Base-by-base conservation (phyloP, 306 rosid species). In the Rosa chinensis region DNA sequence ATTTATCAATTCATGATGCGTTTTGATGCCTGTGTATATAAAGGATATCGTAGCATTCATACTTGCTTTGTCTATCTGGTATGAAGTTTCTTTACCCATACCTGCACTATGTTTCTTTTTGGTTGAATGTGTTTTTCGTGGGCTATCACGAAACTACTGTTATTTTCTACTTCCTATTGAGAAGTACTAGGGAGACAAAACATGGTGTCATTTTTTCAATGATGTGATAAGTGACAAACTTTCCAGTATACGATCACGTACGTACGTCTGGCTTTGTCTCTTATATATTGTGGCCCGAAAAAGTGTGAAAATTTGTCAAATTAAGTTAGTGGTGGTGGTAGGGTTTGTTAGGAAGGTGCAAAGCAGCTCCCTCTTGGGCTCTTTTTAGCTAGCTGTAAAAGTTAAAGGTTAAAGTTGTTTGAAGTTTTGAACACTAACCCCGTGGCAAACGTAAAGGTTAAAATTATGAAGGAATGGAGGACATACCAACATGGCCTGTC, bases 191-290 rank as follows among this genome's bases (percentile, higher is more conserved):
- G 28, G 28, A 25, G 28, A 25, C 28, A 25, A 25, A 25, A 25
- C 28, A 25, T 25, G 28, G 28, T 25, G 28, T 25, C 28, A 25
- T 25, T 25, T 25, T 25, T 25, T 23, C 13, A 23, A 13, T 12
- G 42, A 6, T 49, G 39, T 10, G 66, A 55, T 20, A 11, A 9
- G 64, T 59, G 21, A 2, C 63, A 2, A 9, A 59, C 35, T 59
- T 59, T 50, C 20, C 61, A 72, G 6, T 72, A 20, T 18, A 73
- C 77, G 48, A 50, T 73, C 64, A 20, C 17, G 48, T 39, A 72
- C 63, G 77, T 73, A 52, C 77, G 6, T 28, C 3, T n/a, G 25
- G 44, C 28, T 28, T 28, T 72, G 75, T 72, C 75, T 8, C 61
- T 17, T 55, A 32, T 32, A 32, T 32, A 62, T 28, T 62, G 68